Evolutionary conservation across 257 asterid genomes (phyloP).

Genomic region (Orobanche coerulescens): DNA sequence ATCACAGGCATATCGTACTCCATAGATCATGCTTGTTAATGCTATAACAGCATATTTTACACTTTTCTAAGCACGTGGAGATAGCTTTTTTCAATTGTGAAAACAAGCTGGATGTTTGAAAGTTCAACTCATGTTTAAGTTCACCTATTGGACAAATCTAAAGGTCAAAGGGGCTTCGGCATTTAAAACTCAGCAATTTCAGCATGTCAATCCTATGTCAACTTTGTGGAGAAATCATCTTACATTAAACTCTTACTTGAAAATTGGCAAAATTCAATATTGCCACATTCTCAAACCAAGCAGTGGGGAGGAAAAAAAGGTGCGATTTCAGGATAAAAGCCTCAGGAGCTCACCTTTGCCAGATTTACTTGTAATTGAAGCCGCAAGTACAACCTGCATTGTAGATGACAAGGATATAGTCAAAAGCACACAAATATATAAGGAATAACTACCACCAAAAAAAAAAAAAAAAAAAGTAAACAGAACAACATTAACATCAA

Average conservation of each 20-base stretch:
- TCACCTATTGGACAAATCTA: neutral
- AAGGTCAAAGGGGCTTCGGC: neutral
- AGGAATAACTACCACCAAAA: no score
- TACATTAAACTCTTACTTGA: neutral
- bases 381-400: constrained; percentile 86
- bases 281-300: neutral
- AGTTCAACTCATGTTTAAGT: neutral
- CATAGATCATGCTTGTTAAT: neutral
- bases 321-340: neutral
- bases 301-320: neutral
- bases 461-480: neutral
- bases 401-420: constrained; percentile 2
- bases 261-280: neutral
- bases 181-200: neutral
- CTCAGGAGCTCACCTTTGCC: constrained; percentile 63
- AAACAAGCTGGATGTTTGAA: neutral
- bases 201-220: neutral
- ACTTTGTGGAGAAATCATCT: neutral
- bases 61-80: neutral
- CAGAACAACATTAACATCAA: neutral
- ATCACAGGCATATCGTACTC: neutral
- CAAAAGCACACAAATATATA: neutral
- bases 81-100: neutral
- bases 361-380: constrained; percentile 73
- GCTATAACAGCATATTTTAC: neutral